phyloP scores from a whole-genome alignment of 352 stramenopile species.

The Globisporangium cylindrosporum region DNA sequence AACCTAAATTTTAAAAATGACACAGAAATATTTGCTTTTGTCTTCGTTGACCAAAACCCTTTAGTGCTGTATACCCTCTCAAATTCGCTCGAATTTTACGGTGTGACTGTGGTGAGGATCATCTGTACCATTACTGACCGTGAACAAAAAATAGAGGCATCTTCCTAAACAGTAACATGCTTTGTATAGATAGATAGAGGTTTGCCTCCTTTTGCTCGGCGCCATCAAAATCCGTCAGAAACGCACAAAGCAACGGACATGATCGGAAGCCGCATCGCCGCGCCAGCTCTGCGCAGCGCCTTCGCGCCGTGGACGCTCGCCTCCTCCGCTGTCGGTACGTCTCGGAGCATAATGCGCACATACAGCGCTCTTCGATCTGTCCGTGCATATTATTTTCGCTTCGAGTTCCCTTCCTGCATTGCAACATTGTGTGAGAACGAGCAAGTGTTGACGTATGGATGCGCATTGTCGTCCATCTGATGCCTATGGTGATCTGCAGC shows the following conservation, averaged over 20 bases:
- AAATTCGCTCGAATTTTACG: too few relatives aligned
- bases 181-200: too few relatives aligned
- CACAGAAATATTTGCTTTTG: too few relatives aligned
- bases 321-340: slow-evolving; percentile 18
- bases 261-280: slow-evolving; percentile 20
- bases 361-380: not conserved
- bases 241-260: slow-evolving; percentile 13
- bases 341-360: not conserved
- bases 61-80: too few relatives aligned
- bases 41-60: too few relatives aligned
- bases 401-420: slow-evolving; percentile 13
- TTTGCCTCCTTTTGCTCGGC: too few relatives aligned
- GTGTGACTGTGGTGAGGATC: too few relatives aligned
- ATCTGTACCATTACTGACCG: too few relatives aligned
- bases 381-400: not conserved
- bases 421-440: not conserved
- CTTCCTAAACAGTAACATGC: too few relatives aligned
- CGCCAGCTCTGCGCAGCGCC: slow-evolving; percentile 30
- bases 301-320: slow-evolving; percentile 32
- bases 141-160: too few relatives aligned
- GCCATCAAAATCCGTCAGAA: slow-evolving; percentile 17
- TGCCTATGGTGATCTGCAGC: not conserved
- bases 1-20: too few relatives aligned
- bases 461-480: not conserved
- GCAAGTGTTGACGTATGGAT: not conserved